These are phyloP conservation scores for Crithidia sp. DNA, from an alignment of 208 protist species.

Conservation along the genomic window DNA sequence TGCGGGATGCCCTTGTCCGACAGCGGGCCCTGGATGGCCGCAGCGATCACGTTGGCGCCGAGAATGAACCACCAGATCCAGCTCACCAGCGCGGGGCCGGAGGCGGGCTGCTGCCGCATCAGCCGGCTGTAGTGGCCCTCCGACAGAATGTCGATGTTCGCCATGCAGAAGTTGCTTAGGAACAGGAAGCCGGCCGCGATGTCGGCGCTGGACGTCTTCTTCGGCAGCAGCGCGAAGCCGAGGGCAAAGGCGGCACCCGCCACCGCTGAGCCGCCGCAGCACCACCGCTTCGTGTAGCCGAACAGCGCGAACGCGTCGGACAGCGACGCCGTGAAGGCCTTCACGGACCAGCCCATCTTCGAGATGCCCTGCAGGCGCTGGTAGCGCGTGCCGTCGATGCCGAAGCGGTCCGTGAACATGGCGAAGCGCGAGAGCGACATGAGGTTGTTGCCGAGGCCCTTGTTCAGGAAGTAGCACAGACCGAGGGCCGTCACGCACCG, in stretches of 20 bases:
- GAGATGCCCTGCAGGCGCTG: conserved; percentile 57
- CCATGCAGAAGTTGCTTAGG: conserved; percentile 52
- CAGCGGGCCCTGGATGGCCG: conserved; percentile 52
- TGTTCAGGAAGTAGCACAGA: conserved; percentile 50
- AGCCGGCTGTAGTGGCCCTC: conserved; percentile 76
- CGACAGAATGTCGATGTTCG: conserved; percentile 74
- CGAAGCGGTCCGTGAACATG: conserved; percentile 59
- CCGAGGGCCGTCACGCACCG: conserved; percentile 39
- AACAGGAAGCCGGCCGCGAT: conserved; percentile 55
- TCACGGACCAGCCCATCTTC: conserved; percentile 68
- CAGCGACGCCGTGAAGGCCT: conserved; percentile 53
- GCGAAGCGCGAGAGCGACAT: conserved; percentile 38
- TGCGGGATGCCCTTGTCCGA: conserved; percentile 43
- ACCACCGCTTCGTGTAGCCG: conserved; percentile 75
- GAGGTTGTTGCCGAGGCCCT: conserved; percentile 46
- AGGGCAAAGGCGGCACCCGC: conserved; percentile 43
- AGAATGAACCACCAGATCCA: conserved; percentile 70
- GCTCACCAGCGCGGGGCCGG: conserved; percentile 56
- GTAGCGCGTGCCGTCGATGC: conserved; percentile 46
- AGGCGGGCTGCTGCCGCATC: conserved; percentile 41
- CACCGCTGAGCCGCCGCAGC: conserved; percentile 49
- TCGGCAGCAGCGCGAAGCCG: conserved; percentile 45
- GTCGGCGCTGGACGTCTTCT: conserved; percentile 36
- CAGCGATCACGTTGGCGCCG: conserved; percentile 39
- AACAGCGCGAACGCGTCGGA: conserved; percentile 61